phyloP scores from a whole-genome alignment of 2,329 filamentous ascomycete species.

The Aspergillus phoenicis region DNA sequence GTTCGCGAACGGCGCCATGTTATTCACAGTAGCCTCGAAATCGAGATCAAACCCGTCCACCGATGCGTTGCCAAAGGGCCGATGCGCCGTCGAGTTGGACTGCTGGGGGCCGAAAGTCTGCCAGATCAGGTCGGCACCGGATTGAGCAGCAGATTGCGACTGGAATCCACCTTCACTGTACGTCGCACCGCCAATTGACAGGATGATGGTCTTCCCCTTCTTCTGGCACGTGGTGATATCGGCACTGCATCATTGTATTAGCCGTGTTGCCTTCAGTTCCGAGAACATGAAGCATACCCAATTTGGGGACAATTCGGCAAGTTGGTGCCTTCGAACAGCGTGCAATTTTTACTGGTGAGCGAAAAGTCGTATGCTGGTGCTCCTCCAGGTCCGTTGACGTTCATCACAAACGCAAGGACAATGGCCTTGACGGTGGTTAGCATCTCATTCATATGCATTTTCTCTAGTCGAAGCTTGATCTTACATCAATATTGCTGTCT shows the following conservation, averaged over 20 bases:
- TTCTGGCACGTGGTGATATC: conserved; percentile 63
- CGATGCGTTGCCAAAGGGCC: conserved; percentile 67
- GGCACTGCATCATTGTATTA: conserved; percentile 28
- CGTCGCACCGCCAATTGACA: conserved; percentile 72
- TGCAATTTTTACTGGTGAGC: conserved; percentile 64
- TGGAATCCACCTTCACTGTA: conserved; percentile 70
- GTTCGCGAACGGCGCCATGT: conserved; percentile 64
- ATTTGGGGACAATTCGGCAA: conserved; percentile 66
- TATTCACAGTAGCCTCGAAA: conserved; percentile 63
- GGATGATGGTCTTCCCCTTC: conserved; percentile 68
- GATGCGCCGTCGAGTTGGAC: conserved; percentile 44
- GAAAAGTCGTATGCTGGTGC: conserved; percentile 64
- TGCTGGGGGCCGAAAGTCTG: conserved; percentile 65
- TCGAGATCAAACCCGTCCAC: conserved; percentile 79
- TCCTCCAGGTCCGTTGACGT: conserved; percentile 55
- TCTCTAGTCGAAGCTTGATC: neutral
- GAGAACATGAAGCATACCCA: conserved; percentile 51
- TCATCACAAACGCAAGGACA: conserved; percentile 64
- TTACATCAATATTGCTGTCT: conserved; percentile 35
- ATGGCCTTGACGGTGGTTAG: conserved; percentile 54
- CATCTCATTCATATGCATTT: neutral
- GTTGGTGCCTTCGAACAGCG: conserved; percentile 58
- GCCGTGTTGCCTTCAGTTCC: neutral
- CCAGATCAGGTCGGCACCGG: conserved; percentile 67
- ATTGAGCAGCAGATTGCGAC: conserved; percentile 54